Evolutionary conservation across 225 moss, liverwort and hornwort genomes (phyloP), one percentile per base, ranked within the genome.

Genomic region (Thuidium tamariscinum): DNA sequence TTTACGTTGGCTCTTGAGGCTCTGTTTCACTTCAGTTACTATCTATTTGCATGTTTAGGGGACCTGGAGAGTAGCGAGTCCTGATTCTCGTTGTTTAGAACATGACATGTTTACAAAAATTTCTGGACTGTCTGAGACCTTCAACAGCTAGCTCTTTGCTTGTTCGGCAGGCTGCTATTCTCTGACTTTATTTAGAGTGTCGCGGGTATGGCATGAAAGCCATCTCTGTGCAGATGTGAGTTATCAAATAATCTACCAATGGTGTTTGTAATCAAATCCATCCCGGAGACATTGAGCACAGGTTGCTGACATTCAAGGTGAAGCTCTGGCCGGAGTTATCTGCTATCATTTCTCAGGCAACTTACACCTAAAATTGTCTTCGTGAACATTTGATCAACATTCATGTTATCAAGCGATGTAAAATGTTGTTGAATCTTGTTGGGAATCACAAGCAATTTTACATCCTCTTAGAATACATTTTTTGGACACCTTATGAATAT

Each of bases 301-400:
- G 46, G 79, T 69, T 64, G 64, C 54, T 48, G 72, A 80, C 74
- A n/a, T n/a, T n/a, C n/a, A 80, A 5, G 80, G 86, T 93, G 89
- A 80, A 94, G 84, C 80, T 94, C 91, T 74, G 91, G 86, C 29
- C 91, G 83, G 65, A 95, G 64, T 55, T 92, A 93, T 30, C 92
- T 49, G 89, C 94, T 85, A 93, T 94, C 26, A 10, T 27, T 17
- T 11, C 16, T 2, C 37, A 37, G 17, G 39, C 25, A 77, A 77
- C 59, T 22, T 25, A 23, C 52, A 39, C 37, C 21, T 32, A 9
- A 42, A 32, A 61, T 32, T 14, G 7, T 21, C 79, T 6, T 1
- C 20, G 1, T 2, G 1, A 46, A 21, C 15, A 34, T 6, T 80
- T 32, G 32, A 62, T 9, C 80, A 21, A 30, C 1, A 3, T 34